Evolutionary conservation across 1,284 basidiomycete species (phyloP).

Genomic region (Rhizoctonia solani): DNA sequence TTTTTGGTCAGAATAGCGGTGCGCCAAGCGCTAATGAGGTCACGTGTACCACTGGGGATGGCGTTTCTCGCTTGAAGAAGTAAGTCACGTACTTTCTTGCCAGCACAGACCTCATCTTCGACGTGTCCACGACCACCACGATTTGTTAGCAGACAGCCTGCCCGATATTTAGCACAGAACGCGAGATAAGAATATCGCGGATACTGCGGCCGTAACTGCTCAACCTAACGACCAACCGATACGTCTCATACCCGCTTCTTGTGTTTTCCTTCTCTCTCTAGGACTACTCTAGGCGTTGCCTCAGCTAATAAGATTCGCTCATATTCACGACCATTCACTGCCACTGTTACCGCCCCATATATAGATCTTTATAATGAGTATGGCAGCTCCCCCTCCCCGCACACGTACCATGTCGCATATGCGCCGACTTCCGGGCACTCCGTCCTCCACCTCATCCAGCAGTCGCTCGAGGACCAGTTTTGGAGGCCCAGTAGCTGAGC

Average conservation of each 20-base stretch:
- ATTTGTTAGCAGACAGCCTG: neutral
- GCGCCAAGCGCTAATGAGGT: neutral
- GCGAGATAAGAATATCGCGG: neutral
- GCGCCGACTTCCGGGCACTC: slow-evolving; percentile 3
- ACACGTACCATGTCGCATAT: slow-evolving; percentile 22
- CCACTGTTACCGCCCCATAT: neutral
- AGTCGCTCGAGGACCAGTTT: slow-evolving; percentile 2
- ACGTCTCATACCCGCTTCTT: neutral
- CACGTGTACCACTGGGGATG: neutral
- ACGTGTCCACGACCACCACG: neutral
- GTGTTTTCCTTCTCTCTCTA: neutral
- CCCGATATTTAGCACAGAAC: neutral
- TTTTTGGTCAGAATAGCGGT: neutral
- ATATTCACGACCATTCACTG: neutral
- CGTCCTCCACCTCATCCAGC: neutral
- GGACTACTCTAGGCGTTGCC: neutral
- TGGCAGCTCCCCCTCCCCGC: neutral
- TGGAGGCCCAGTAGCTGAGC: neutral
- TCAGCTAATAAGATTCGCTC: neutral
- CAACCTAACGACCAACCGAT: slow-evolving; percentile 21
- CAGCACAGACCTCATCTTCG: slow-evolving; percentile 13
- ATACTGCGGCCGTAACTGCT: neutral
- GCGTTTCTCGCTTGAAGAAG: slow-evolving; percentile 26
- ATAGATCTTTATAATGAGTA: neutral
- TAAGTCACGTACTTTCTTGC: slow-evolving; percentile 12